A percentile compares a stretch with the other conserved stretches of the same genome.
phyloP scores from a whole-genome alignment of 257 asterid species.

The Eucommia ulmoides region DNA sequence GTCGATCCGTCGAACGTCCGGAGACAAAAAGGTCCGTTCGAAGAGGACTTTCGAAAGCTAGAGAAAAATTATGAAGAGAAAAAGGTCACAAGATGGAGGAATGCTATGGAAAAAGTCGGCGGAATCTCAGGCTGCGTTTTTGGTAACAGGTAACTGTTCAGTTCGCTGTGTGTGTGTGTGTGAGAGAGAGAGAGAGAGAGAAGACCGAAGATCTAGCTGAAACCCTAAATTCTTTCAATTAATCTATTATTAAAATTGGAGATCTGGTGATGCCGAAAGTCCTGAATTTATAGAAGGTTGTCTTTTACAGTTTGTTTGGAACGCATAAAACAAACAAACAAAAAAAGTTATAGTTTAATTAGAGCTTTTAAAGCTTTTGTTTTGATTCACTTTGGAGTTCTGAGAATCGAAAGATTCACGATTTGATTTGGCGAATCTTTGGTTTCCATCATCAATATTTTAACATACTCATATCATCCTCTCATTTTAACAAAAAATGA shows the following conservation, averaged over 20 bases:
- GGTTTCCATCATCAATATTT: no score
- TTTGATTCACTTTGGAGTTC: no score
- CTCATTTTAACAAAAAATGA: no score
- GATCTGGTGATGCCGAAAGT: no score
- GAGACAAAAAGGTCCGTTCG: slow-evolving; percentile 17
- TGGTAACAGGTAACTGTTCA: slow-evolving; percentile 10
- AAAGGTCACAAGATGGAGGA: slow-evolving; percentile 20
- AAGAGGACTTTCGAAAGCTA: slow-evolving; percentile 6
- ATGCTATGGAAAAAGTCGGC: slow-evolving; percentile 23
- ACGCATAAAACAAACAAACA: no score
- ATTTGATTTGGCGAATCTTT: no score
- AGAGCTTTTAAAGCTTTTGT: background rate
- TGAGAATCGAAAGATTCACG: no score
- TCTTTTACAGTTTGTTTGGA: background rate
- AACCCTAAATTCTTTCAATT: background rate
- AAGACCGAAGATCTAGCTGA: no score
- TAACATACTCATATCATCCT: no score
- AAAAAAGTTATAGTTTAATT: background rate
- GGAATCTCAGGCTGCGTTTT: slow-evolving; percentile 15
- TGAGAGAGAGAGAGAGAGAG: no score
- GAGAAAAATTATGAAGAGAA: slow-evolving; percentile 9
- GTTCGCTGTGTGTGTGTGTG: no score
- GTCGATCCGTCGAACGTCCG: no score
- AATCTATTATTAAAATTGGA: background rate
- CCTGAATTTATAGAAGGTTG: background rate